A percentile compares a stretch with the other conserved stretches of the same genome.
phyloP scores from a whole-genome alignment of 148 eudicot species.

The Oxyria digyna region DNA sequence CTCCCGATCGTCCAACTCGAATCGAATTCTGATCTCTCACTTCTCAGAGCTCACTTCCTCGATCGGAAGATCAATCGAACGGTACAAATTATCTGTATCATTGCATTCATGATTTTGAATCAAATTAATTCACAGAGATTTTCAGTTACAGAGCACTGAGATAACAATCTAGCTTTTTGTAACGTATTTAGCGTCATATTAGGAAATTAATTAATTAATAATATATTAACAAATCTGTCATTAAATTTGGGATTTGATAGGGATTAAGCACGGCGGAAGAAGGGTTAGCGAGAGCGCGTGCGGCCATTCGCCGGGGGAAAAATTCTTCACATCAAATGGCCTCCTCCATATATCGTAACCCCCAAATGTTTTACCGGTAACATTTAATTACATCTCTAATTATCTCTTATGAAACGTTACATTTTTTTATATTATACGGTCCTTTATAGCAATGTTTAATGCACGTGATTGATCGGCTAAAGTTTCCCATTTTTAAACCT shows the following conservation, averaged over 20 bases:
- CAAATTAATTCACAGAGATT: no score
- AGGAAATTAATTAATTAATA: no score
- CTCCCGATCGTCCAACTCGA: slow-evolving; percentile 1
- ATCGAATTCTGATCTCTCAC: background rate
- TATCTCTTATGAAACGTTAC: no score
- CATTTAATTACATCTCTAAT: background rate
- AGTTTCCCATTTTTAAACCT: background rate
- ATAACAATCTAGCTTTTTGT: no score
- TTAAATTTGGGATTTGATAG: background rate
- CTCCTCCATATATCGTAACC: slow-evolving; percentile 40
- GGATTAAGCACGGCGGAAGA: background rate
- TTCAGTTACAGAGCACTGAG: no score
- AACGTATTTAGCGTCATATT: no score
- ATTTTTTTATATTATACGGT: no score
- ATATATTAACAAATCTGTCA: background rate
- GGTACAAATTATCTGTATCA: background rate
- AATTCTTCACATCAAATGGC: slow-evolving; percentile 17
- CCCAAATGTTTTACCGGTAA: slow-evolving; percentile 55
- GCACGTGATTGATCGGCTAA: background rate
- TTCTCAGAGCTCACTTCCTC: background rate
- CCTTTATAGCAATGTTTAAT: background rate
- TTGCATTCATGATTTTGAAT: background rate
- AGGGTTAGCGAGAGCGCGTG: slow-evolving; percentile 62
- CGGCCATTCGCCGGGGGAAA: slow-evolving; percentile 29
- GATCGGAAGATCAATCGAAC: slow-evolving; percentile 1